Evolutionary conservation across 345 rosid genomes (phyloP), one percentile per base, ranked within the genome.

Genomic region (Ailanthus altissimus): DNA sequence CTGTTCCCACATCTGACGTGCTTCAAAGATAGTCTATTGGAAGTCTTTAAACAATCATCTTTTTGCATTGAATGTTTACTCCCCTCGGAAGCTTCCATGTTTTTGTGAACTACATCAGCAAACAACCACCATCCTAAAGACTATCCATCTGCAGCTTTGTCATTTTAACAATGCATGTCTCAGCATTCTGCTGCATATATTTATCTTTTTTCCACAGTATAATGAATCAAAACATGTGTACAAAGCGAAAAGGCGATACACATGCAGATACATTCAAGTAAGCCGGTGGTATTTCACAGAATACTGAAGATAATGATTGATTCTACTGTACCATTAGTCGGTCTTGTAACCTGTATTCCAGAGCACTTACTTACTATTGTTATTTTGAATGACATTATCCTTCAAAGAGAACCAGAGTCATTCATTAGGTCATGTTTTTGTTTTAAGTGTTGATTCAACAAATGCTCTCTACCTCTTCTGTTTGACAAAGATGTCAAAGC

Each of bases 1-100:
- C 66, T 90, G 86, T 93, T 93, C 83, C 99, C 97, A 49, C 82
- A 60, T 77, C 82, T 93, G 65, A 86, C 57, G 57, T 93, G 98
- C 83, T 93, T 94, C 89, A 94, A 89, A 89, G 43, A 32, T 83
- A 70, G 18, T 40, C 32, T 64, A 58, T 8, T 16, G 76, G 54
- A 76, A 62, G 23, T 50, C 68, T 72, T 78, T 46, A 75, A 8
- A 51, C 46, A 21, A 43, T 72, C 12, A 72, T 57, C 43, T 20
- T 20, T 42, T 64, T 64, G 36, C 43, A 49, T 47, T 42, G 25
- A 68, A 28, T 68, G 72, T 20, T n/a, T 46, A 46, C 13, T n/a
- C 46, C 10, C 6, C 10, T 15, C 18, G 0, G 49, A 54, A 13
- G 38, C 32, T 54, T n/a, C 49, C 59, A 61, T 74, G 40, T 57